phyloP scores from a whole-genome alignment of 176 grass and related monocot genomes.

The Pharus latifolius region DNA sequence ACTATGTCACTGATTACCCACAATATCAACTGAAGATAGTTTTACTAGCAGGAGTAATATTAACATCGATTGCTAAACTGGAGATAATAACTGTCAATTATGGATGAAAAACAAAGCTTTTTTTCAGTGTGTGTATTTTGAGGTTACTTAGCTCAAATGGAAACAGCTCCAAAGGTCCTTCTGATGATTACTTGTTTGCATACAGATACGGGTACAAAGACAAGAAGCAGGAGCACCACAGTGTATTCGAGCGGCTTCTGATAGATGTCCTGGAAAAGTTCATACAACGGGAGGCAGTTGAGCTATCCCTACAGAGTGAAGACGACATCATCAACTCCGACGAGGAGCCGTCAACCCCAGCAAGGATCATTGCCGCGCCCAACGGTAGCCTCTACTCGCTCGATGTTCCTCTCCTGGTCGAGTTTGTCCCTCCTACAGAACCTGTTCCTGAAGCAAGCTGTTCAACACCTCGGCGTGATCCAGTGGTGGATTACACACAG shows the following conservation, averaged over 20 bases:
- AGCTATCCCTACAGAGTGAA: constrained; percentile 76
- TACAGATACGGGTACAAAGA: constrained; percentile 96
- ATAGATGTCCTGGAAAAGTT: constrained; percentile 81
- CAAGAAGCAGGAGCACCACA: constrained; percentile 63
- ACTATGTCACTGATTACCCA: background rate
- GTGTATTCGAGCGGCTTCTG: constrained; percentile 68
- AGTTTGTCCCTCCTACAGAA: constrained; percentile 27
- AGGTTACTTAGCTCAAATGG: background rate
- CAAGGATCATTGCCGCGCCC: constrained; percentile 54
- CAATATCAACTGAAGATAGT: background rate
- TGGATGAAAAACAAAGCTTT: too few species aligned
- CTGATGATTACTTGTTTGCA: constrained; percentile 3
- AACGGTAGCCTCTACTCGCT: constrained; percentile 64
- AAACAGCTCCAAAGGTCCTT: background rate
- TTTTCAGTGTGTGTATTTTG: too few species aligned
- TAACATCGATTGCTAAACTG: background rate
- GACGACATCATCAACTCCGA: constrained; percentile 51
- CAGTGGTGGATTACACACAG: constrained; percentile 37
- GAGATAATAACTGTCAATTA: too few species aligned
- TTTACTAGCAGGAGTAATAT: background rate
- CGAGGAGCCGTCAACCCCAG: constrained; percentile 35
- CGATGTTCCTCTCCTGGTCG: constrained; percentile 63
- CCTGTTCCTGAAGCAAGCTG: constrained; percentile 50
- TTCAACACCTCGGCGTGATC: constrained; percentile 30
- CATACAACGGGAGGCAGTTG: constrained; percentile 72